Conservation (phyloP, 2,329 filamentous ascomycete species). For the Aureobasidium sp. region DNA sequence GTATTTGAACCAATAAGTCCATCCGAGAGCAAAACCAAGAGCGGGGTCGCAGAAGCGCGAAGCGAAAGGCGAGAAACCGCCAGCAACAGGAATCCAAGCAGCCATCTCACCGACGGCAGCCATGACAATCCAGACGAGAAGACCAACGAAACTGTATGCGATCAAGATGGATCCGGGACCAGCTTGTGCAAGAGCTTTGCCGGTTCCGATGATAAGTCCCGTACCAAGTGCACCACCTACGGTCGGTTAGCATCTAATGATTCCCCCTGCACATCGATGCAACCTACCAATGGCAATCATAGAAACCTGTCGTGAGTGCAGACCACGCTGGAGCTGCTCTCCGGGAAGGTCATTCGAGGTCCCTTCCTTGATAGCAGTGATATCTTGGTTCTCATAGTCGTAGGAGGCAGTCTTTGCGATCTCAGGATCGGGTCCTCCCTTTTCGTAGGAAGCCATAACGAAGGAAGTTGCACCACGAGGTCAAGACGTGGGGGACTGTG, state of each 20-base stretch:
- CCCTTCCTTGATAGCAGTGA: slow-evolving; percentile 2
- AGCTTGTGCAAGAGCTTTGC: slow-evolving; percentile 43
- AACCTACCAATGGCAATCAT: slow-evolving; percentile 45
- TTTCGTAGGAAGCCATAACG: slow-evolving; percentile 8
- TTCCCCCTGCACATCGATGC: not conserved
- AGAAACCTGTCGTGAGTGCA: slow-evolving; percentile 49
- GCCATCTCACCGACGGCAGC: slow-evolving; percentile 78
- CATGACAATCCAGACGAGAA: slow-evolving; percentile 76
- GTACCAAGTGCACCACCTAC: slow-evolving; percentile 64
- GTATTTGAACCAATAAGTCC: slow-evolving; percentile 62
- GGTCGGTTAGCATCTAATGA: not conserved
- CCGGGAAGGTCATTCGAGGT: slow-evolving; percentile 9
- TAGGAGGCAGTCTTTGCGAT: slow-evolving; percentile 4
- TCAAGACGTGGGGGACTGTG: slow-evolving; percentile 6
- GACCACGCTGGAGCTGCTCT: slow-evolving; percentile 43
- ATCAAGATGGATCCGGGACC: slow-evolving; percentile 63
- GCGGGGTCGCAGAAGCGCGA: slow-evolving; percentile 73
- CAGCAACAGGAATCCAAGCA: slow-evolving; percentile 68
- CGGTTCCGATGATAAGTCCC: slow-evolving; percentile 63
- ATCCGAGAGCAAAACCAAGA: slow-evolving; percentile 72
- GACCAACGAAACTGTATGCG: slow-evolving; percentile 61
- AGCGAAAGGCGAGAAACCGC: slow-evolving; percentile 77
- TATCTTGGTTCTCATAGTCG: not conserved
- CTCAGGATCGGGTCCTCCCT: slow-evolving; percentile 8
- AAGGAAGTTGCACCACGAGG: not conserved